These are phyloP conservation scores for Mycena vitilis DNA, from an alignment of 768 basidiomycete species.

Conservation along the genomic window DNA sequence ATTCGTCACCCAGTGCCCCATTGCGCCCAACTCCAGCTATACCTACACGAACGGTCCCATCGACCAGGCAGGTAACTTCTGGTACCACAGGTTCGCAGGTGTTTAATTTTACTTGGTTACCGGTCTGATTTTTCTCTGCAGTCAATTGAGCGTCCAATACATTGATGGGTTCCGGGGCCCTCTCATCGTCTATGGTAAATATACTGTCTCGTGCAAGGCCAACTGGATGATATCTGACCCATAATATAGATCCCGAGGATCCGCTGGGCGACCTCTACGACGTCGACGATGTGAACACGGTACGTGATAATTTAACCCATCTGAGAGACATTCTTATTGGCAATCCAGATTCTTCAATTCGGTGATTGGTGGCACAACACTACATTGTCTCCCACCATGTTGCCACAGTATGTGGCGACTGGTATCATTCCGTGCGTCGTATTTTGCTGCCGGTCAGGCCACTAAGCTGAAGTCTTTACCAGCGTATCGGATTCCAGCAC, in stretches of 20 bases:
- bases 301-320: not conserved
- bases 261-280: constrained; percentile 56
- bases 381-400: constrained; percentile 20
- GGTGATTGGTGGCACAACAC: constrained; percentile 58
- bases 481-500: constrained; percentile 51
- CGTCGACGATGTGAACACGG: constrained; percentile 53
- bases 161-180: constrained; percentile 48
- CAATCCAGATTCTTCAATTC: constrained; percentile 16
- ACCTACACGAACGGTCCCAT: constrained; percentile 49
- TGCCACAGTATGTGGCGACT: constrained; percentile 36
- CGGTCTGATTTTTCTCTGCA: constrained; percentile 2
- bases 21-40: constrained; percentile 51
- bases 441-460: not conserved
- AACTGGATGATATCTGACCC: constrained; percentile 1
- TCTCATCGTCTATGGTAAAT: constrained; percentile 39
- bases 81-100: constrained; percentile 46
- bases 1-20: constrained; percentile 55
- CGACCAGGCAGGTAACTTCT: constrained; percentile 57
- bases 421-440: constrained; percentile 41
- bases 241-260: constrained; percentile 48
- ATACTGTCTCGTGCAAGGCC: not conserved
- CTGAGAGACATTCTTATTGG: constrained; percentile 7
- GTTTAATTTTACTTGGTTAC: not conserved
- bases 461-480: not conserved
- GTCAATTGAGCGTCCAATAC: constrained; percentile 42